phyloP scores from a whole-genome alignment of 2,329 filamentous ascomycete species.

The Fulvia fulva region DNA sequence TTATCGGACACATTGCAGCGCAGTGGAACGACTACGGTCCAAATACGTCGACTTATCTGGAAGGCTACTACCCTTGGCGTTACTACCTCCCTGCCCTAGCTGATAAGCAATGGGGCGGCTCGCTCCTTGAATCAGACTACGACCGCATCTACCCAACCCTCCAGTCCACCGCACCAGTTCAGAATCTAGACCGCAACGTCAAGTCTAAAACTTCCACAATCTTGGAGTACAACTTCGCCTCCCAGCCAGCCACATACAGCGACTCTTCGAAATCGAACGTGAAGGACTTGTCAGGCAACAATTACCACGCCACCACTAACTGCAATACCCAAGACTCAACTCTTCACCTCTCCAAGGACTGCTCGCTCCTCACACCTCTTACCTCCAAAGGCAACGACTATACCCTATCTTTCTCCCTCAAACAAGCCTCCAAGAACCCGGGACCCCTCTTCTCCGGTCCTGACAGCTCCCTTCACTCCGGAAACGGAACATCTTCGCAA shows the following conservation, averaged over 20 bases:
- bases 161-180: conserved; percentile 41
- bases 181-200: conserved; percentile 49
- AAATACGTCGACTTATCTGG: conserved; percentile 49
- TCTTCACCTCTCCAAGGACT: conserved; percentile 31
- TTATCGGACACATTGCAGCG: conserved; percentile 49
- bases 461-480: conserved; percentile 26
- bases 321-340: conserved; percentile 30
- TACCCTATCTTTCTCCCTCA: conserved; percentile 47
- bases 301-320: conserved; percentile 39
- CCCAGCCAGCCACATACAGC: conserved; percentile 3
- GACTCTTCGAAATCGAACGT: conserved; percentile 26
- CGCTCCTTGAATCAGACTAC: conserved; percentile 42
- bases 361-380: conserved; percentile 46
- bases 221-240: conserved; percentile 35
- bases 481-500: conserved; percentile 21
- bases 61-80: conserved; percentile 51
- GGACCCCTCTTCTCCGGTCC: conserved; percentile 41
- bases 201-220: conserved; percentile 37
- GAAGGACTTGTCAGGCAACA: conserved; percentile 39
- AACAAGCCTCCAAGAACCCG: conserved; percentile 44
- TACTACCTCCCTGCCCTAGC: conserved; percentile 50
- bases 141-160: conserved; percentile 37
- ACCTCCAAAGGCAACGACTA: conserved; percentile 56
- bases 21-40: conserved; percentile 55
- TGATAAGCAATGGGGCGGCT: conserved; percentile 53